Evolutionary conservation across 768 basidiomycete species (phyloP).

Genomic region (Leccinum ochraceum): DNA sequence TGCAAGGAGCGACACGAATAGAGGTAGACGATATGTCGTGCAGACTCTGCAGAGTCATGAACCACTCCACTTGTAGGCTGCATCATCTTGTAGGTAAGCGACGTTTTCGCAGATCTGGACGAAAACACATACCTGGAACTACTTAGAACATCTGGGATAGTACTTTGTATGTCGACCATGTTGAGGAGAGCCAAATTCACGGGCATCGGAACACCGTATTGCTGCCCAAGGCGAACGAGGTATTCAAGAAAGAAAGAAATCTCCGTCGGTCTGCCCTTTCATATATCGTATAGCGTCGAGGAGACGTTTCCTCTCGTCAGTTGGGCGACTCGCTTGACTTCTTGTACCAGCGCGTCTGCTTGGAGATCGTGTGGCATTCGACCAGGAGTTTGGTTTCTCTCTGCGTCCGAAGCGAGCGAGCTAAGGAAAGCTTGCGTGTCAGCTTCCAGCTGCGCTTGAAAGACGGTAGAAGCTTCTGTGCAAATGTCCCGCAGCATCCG

Average conservation of each 20-base stretch:
- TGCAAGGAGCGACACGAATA: background rate
- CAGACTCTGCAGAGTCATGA: no score
- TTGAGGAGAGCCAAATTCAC: slow-evolving; percentile 55
- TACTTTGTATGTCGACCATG: slow-evolving; percentile 58
- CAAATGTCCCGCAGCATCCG: slow-evolving; percentile 58
- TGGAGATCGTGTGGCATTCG: slow-evolving; percentile 51
- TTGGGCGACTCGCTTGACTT: slow-evolving; percentile 59
- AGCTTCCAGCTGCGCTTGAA: slow-evolving; percentile 49
- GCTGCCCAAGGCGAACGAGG: slow-evolving; percentile 59
- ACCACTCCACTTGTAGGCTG: slow-evolving; percentile 1
- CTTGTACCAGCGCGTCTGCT: slow-evolving; percentile 46
- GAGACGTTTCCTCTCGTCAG: slow-evolving; percentile 70
- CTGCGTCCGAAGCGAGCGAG: slow-evolving; percentile 26
- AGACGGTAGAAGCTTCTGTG: slow-evolving; percentile 67
- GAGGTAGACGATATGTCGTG: background rate
- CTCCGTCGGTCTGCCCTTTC: slow-evolving; percentile 65
- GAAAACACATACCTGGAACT: slow-evolving; percentile 14
- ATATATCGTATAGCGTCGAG: slow-evolving; percentile 78
- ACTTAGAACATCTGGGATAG: slow-evolving; percentile 42
- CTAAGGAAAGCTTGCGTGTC: slow-evolving; percentile 33
- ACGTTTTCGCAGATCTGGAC: background rate
- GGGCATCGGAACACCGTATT: slow-evolving; percentile 58
- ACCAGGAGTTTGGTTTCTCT: slow-evolving; percentile 30
- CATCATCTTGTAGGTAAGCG: slow-evolving; percentile 1
- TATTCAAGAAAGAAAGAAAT: slow-evolving; percentile 71